phyloP scores from a whole-genome alignment of 306 rosid species.

The Fagus sylvatica region DNA sequence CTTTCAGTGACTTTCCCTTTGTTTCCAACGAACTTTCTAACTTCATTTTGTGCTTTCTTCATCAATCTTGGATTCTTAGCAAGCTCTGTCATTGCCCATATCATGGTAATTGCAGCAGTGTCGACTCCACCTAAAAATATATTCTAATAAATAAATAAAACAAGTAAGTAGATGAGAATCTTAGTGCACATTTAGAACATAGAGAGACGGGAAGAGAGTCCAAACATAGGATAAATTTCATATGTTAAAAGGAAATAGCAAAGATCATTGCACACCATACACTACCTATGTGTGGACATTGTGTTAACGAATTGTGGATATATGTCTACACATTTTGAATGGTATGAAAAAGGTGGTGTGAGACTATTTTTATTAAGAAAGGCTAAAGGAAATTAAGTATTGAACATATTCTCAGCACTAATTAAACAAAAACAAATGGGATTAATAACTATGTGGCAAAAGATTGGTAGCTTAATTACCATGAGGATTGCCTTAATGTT shows the following conservation, averaged over 20 bases:
- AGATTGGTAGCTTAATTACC: constrained; percentile 15
- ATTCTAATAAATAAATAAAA: constrained; percentile 20
- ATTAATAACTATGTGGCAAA: neutral
- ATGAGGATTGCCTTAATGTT: constrained; percentile 42
- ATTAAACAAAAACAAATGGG: neutral
- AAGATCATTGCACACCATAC: no score
- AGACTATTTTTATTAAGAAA: no score
- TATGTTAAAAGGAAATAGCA: no score
- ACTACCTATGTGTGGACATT: no score
- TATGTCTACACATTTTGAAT: no score
- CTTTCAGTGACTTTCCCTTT: constrained; percentile 28
- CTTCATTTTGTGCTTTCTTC: constrained; percentile 39
- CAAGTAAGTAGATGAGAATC: neutral
- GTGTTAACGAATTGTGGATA: no score
- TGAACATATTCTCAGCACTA: no score
- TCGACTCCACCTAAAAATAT: constrained; percentile 45
- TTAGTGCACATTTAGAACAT: no score
- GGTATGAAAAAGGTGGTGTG: no score
- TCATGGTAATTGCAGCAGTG: constrained; percentile 26
- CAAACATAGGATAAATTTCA: no score
- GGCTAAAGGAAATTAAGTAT: no score
- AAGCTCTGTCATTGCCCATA: constrained; percentile 48
- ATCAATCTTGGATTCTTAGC: constrained; percentile 31
- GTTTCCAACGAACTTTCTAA: constrained; percentile 7
- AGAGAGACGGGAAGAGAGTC: no score